These are phyloP conservation scores for Sclerotinia trifoliorum DNA, from an alignment of 2,329 filamentous ascomycete species.

Conservation along the genomic window DNA sequence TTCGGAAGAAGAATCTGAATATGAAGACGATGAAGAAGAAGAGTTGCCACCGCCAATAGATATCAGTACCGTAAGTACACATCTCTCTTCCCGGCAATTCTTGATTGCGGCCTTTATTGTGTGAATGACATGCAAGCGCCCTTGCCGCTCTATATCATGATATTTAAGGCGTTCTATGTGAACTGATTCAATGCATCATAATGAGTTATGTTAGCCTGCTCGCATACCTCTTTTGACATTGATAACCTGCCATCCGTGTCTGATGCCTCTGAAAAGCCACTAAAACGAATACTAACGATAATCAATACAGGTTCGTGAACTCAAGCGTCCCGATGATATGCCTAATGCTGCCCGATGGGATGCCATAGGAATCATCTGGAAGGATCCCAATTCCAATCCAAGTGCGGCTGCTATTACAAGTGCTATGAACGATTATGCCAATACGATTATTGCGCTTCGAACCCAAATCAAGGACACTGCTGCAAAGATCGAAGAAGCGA, in stretches of 20 bases:
- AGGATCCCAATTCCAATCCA: slow-evolving; percentile 39
- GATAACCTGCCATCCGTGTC: background rate
- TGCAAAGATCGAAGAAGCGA: slow-evolving; percentile 34
- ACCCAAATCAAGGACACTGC: slow-evolving; percentile 36
- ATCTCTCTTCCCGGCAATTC: background rate
- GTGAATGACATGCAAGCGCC: background rate
- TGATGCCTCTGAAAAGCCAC: background rate
- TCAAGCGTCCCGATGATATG: slow-evolving; percentile 44
- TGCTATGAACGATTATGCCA: slow-evolving; percentile 39
- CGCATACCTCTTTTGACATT: background rate
- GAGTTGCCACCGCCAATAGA: slow-evolving; percentile 32
- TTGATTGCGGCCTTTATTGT: background rate
- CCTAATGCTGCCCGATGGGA: slow-evolving; percentile 54
- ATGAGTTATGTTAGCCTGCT: background rate
- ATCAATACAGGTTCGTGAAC: slow-evolving; percentile 35
- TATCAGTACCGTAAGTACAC: slow-evolving; percentile 37
- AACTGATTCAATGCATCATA: background rate
- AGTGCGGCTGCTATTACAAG: slow-evolving; percentile 35
- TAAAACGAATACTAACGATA: slow-evolving; percentile 11
- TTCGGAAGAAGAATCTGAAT: slow-evolving; percentile 40
- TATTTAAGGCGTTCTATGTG: background rate
- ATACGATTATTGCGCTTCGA: slow-evolving; percentile 36
- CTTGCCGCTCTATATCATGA: background rate
- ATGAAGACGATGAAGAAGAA: slow-evolving; percentile 38
- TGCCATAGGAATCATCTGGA: slow-evolving; percentile 52